phyloP scores from a whole-genome alignment of 2,329 filamentous ascomycete genomes.

The Aspergillus persii region DNA sequence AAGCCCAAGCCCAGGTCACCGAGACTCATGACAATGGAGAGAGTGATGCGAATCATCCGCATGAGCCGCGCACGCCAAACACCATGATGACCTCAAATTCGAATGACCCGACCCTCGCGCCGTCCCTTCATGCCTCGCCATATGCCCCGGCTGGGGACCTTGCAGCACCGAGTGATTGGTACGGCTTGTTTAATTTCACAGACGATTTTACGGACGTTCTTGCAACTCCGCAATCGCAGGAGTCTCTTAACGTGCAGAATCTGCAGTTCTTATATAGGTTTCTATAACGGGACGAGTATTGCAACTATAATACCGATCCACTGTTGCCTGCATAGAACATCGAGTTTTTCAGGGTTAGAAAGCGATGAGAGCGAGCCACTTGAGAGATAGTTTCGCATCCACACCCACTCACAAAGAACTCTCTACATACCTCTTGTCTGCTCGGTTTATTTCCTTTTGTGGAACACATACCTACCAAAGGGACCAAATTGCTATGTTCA shows the following conservation, averaged over 20 bases:
- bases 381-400: too few species aligned
- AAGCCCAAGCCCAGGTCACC: background rate
- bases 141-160: slow-evolving; percentile 14
- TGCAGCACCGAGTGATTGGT: slow-evolving; percentile 23
- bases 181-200: slow-evolving; percentile 30
- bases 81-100: background rate
- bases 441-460: too few species aligned
- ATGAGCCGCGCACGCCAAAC: background rate
- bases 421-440: too few species aligned
- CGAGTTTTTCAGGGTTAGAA: too few species aligned
- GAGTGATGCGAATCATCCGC: background rate
- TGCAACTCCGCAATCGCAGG: slow-evolving; percentile 27
- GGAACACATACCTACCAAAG: too few species aligned
- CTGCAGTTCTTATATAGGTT: slow-evolving; percentile 34
- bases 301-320: background rate
- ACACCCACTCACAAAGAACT: too few species aligned
- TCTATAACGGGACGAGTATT: slow-evolving; percentile 5
- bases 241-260: slow-evolving; percentile 30
- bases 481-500: too few species aligned
- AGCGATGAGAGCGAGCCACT: too few species aligned
- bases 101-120: slow-evolving; percentile 6
- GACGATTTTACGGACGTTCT: slow-evolving; percentile 30
- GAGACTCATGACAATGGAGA: background rate
- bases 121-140: slow-evolving; percentile 1
- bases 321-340: too few species aligned